Conservation (phyloP, 1,139 yeast species). For the Meyerozyma sp. region DNA sequence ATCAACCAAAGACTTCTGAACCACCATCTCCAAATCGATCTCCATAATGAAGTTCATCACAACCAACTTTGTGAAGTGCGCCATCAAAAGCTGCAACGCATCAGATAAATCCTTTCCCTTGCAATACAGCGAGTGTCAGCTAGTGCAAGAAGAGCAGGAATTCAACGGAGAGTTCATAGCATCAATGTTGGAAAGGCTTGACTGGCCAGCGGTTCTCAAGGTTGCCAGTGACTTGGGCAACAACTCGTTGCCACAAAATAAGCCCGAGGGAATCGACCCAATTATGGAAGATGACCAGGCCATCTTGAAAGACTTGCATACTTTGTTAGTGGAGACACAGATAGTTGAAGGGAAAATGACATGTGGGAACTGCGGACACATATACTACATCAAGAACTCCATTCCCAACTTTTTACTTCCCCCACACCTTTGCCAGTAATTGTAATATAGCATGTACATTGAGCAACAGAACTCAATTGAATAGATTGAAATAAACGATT, state of each 20-base stretch:
- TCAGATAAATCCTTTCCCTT: conserved; percentile 80
- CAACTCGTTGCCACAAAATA: conserved; percentile 52
- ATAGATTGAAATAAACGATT: no score
- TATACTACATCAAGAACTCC: conserved; percentile 84
- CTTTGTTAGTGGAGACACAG: conserved; percentile 75
- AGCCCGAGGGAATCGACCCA: conserved; percentile 58
- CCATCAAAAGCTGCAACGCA: conserved; percentile 74
- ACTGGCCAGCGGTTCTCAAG: conserved; percentile 77
- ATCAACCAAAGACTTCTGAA: neutral
- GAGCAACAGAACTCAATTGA: neutral
- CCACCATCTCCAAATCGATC: neutral
- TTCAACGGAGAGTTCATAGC: conserved; percentile 76
- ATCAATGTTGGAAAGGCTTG: conserved; percentile 74
- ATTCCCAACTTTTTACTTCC: conserved; percentile 93
- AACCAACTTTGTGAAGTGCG: conserved; percentile 92
- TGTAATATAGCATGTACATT: neutral
- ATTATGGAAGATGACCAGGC: conserved; percentile 55
- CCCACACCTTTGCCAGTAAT: conserved; percentile 58
- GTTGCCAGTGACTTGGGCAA: conserved; percentile 80
- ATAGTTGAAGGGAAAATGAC: conserved; percentile 85
- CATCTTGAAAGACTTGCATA: conserved; percentile 70
- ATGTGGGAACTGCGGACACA: conserved; percentile 81
- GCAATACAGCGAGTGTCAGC: conserved; percentile 62
- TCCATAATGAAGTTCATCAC: conserved; percentile 78
- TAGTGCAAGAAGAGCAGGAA: conserved; percentile 75